These are phyloP conservation scores for Torulaspora pretoriensis DNA, from an alignment of 1,139 yeast genomes.

Conservation along the genomic window DNA sequence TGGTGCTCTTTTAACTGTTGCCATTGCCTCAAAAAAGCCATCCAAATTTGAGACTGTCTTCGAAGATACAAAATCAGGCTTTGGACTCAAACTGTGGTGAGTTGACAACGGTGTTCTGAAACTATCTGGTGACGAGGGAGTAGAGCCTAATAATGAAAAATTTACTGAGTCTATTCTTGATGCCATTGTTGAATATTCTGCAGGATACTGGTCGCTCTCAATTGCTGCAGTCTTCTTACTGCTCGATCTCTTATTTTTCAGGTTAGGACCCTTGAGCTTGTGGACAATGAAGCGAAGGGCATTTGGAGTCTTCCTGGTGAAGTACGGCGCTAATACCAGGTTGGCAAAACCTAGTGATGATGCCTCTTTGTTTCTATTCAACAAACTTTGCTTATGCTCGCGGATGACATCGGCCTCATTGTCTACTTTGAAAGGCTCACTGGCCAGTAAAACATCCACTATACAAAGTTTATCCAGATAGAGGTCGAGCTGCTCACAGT, in stretches of 20 bases:
- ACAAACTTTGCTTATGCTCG: conserved; percentile 25
- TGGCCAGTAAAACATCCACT: conserved; percentile 49
- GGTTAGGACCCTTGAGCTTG: conserved; percentile 47
- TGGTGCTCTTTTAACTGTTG: conserved; percentile 17
- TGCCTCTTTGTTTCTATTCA: conserved; percentile 30
- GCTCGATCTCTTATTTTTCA: conserved; percentile 4
- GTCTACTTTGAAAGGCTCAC: conserved; percentile 28
- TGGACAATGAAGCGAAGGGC: conserved; percentile 47
- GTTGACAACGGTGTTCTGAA: conserved; percentile 2
- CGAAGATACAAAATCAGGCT: conserved; percentile 14
- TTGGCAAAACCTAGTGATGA: conserved; percentile 50
- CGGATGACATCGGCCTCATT: conserved; percentile 14
- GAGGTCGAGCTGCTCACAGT: conserved; percentile 40
- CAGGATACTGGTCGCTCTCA: conserved; percentile 8
- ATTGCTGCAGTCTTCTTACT: conserved; percentile 5
- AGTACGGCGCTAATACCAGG: conserved; percentile 53
- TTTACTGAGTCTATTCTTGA: not conserved
- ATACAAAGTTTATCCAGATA: conserved; percentile 52
- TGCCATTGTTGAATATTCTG: conserved; percentile 9
- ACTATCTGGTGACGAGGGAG: conserved; percentile 20
- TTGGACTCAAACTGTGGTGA: conserved; percentile 4
- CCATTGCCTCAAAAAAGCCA: conserved; percentile 26
- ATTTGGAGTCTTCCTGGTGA: conserved; percentile 46
- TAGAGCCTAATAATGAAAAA: conserved; percentile 5
- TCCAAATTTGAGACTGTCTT: conserved; percentile 29